A percentile compares a stretch with the other conserved stretches of the same genome.
phyloP scores from a whole-genome alignment of 192 early-diverging fungal genomes.

The Helicostylum pulchrum region DNA sequence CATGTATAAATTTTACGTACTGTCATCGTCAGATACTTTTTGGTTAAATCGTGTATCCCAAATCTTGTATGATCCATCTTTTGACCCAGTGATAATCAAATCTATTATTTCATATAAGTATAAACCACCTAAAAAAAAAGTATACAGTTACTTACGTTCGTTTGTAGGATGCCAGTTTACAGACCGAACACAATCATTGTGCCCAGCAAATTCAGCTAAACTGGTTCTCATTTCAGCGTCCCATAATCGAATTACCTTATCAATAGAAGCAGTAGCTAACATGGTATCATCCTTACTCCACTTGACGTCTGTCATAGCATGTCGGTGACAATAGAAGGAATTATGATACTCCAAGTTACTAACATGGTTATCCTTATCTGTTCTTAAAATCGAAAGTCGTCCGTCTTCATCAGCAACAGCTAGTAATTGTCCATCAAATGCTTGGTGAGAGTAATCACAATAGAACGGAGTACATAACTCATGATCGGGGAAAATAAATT shows the following conservation, averaged over 20 bases:
- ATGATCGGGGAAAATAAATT: conserved; percentile 7
- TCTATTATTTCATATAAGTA: conserved; percentile 11
- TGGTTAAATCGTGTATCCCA: conserved; percentile 33
- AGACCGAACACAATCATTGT: conserved; percentile 68
- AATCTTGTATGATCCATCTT: conserved; percentile 24
- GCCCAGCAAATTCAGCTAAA: conserved; percentile 58
- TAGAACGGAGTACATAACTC: conserved; percentile 7
- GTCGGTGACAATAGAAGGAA: conserved; percentile 63
- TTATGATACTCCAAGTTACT: conserved; percentile 19
- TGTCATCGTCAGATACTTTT: not conserved
- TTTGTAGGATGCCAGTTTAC: conserved; percentile 58
- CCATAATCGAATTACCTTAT: conserved; percentile 70
- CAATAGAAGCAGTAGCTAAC: conserved; percentile 74
- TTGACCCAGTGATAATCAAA: conserved; percentile 20
- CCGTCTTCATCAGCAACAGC: conserved; percentile 72
- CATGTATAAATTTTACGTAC: not conserved
- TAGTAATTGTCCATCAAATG: conserved; percentile 53
- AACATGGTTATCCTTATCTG: conserved; percentile 39
- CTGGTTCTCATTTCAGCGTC: conserved; percentile 63
- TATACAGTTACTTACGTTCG: conserved; percentile 45
- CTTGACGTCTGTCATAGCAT: conserved; percentile 78
- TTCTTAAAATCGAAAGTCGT: conserved; percentile 56
- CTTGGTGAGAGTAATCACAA: conserved; percentile 25
- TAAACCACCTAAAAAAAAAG: not conserved
- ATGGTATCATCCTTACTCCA: conserved; percentile 72